Conservation (phyloP, 768 basidiomycete genomes). For the Termitomyces sp. region DNA sequence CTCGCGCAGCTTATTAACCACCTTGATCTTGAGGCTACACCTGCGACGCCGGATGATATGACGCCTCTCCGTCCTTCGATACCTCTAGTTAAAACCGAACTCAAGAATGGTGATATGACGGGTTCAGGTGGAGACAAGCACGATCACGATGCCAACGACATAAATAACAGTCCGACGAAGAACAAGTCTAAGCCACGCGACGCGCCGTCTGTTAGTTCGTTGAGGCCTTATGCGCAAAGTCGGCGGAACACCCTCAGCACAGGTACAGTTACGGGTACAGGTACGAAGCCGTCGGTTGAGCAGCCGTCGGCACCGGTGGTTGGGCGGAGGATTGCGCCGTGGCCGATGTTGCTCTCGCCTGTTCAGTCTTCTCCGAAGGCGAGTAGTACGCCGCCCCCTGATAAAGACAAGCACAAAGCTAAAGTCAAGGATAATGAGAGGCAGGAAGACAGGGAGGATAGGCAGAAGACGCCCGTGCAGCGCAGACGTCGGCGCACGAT, state of each 20-base stretch:
- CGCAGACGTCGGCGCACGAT: constrained; percentile 43
- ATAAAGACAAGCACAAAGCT: neutral
- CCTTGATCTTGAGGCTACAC: constrained; percentile 80
- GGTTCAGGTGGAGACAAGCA: neutral
- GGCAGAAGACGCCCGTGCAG: constrained; percentile 23
- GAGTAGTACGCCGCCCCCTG: neutral
- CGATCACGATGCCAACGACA: neutral
- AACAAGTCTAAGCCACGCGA: constrained; percentile 22
- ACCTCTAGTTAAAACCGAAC: constrained; percentile 2
- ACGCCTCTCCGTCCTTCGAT: constrained; percentile 31
- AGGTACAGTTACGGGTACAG: neutral
- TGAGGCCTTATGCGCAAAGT: constrained; percentile 42
- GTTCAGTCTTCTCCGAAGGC: neutral
- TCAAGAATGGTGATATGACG: no score
- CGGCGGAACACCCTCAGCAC: constrained; percentile 8
- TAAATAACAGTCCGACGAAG: neutral
- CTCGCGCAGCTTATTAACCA: constrained; percentile 71
- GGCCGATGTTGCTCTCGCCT: constrained; percentile 36
- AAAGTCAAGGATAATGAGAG: neutral
- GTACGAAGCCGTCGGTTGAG: neutral
- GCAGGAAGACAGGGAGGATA: neutral
- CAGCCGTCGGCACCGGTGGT: constrained; percentile 11
- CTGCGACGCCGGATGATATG: constrained; percentile 45
- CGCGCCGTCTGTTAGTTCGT: constrained; percentile 37
- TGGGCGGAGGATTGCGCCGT: constrained; percentile 59